These are phyloP conservation scores for Thelonectria blattea DNA, from an alignment of 2,329 filamentous ascomycete species.

Conservation along the genomic window DNA sequence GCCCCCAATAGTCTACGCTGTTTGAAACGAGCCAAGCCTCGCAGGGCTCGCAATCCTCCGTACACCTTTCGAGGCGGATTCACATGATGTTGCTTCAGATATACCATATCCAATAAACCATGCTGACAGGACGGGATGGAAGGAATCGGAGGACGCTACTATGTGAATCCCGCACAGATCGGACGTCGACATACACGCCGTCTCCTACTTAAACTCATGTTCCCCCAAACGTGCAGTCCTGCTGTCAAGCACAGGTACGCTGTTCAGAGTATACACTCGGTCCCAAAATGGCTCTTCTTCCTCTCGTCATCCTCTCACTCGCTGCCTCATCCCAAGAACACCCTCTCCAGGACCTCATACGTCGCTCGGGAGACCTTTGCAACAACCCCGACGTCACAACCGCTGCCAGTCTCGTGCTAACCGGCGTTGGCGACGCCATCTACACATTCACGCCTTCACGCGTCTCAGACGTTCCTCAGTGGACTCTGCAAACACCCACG, in stretches of 20 bases:
- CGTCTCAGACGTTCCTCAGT: slow-evolving; percentile 13
- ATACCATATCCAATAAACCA: not conserved
- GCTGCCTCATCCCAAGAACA: slow-evolving; percentile 9
- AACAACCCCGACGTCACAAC: slow-evolving; percentile 7
- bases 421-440: slow-evolving; percentile 16
- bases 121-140: not conserved
- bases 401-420: slow-evolving; percentile 11
- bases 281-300: slow-evolving; percentile 11
- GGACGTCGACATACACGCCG: not conserved
- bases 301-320: slow-evolving; percentile 10
- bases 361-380: slow-evolving; percentile 12
- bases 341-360: slow-evolving; percentile 7
- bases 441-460: slow-evolving; percentile 17
- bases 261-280: not conserved
- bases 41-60: not conserved
- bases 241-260: not conserved
- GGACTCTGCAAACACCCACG: slow-evolving; percentile 11
- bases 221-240: not conserved
- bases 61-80: not conserved
- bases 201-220: not conserved
- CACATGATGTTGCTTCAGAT: not conserved
- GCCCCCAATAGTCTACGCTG: too few relatives aligned
- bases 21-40: not conserved
- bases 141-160: not conserved
- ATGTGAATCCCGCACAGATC: too few relatives aligned